Base-by-base conservation (phyloP, 2,329 filamentous ascomycete genomes). In the Talaromyces sp. region DNA sequence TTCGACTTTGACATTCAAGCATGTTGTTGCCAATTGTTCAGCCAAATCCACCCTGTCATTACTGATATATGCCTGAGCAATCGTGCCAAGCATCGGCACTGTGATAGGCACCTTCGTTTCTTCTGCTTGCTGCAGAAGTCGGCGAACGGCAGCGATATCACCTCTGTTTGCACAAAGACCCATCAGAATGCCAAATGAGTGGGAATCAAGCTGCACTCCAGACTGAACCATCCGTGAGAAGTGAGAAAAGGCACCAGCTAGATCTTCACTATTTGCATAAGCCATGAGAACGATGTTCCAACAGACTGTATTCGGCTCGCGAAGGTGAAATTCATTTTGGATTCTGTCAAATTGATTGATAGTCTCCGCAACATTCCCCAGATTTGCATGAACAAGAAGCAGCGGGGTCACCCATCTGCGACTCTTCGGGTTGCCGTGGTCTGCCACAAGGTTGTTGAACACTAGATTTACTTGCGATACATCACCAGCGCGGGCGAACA, bases 241-340 rank as follows among this genome's bases (percentile, higher is more conserved):
- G 44, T 81, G 79, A 6, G 77, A 67, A 51, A 90, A 75, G 11
- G 86, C 87, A 5, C 83, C 82, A n/a, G 84, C 77, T 39, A 89
- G 81, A 65, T 94, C 85, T 43, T 84, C 80, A 1, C 82, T 81
- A 60, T 84, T 85, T 16, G 81, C 80, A 70, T 91, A 83, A 2
- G 88, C 86, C 63, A 87, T 84, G 41, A 97, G 77, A 24, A 96
- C 72, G 19, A 86, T 85, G 65, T 96, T 96, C 87, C 88, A 96
- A 57, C 82, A 84, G 32, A 78, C 68, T 1, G 80, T 69, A 57
- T 85, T 83, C 6, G 86, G 87, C 37, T 75, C 60, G n/a, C n/a
- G n/a, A 14, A 88, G 62, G 1, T 76, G 72, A 63, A 86, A 86
- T 45, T 83, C 77, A 6, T 73, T 62, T 20, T 69, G 66, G 51